Percentiles rank a stretch among this genome's conserved stretches.
These are phyloP conservation scores for Jasminum sambac DNA, from an alignment of 257 asterid genomes.

Conservation along the genomic window DNA sequence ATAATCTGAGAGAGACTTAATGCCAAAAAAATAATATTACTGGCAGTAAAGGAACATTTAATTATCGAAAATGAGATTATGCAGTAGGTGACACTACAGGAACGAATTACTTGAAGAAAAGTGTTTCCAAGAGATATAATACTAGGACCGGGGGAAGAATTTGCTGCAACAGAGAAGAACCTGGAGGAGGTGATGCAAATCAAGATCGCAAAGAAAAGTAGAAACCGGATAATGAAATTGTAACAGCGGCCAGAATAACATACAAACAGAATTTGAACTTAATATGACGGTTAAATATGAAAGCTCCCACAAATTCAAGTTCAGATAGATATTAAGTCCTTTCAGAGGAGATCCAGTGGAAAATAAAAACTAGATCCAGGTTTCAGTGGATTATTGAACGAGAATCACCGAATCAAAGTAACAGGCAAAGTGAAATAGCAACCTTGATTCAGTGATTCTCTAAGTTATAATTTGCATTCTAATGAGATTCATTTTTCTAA, in stretches of 20 bases:
- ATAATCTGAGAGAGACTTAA: conserved; percentile 7
- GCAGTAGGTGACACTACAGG: background rate
- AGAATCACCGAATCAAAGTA: background rate
- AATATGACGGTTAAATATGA: background rate
- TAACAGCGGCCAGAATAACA: background rate
- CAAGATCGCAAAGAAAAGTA: background rate
- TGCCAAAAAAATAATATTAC: background rate
- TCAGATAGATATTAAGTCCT: background rate
- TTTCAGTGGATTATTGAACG: background rate
- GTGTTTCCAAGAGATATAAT: background rate
- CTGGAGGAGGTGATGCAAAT: background rate
- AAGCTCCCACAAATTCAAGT: background rate
- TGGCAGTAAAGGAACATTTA: background rate
- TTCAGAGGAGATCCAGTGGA: background rate
- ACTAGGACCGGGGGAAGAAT: background rate
- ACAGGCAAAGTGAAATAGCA: background rate
- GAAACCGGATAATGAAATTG: background rate
- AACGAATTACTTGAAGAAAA: background rate
- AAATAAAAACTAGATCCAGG: background rate
- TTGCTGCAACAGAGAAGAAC: background rate
- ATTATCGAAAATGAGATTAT: background rate
- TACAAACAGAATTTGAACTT: background rate
- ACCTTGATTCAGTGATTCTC: background rate
- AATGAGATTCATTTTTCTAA: too few relatives aligned
- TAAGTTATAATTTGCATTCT: too few relatives aligned